Base-by-base conservation (phyloP, 2,329 filamentous ascomycete species). In the Alternaria sp. region DNA sequence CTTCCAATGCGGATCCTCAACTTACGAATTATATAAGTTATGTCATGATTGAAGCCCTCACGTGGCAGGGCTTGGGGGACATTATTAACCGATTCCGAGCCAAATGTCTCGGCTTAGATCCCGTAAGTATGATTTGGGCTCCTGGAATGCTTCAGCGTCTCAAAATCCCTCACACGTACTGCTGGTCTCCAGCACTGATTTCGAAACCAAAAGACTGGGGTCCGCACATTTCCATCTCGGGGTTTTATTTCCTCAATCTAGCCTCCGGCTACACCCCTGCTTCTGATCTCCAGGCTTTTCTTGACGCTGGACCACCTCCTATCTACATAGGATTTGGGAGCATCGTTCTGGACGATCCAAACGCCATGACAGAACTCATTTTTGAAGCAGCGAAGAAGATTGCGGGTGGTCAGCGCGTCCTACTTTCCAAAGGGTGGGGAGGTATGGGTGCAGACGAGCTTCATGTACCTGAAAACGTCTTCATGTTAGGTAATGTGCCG, bases 401-500 rank as follows among this genome's bases (percentile, higher is more conserved):
- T 20, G 30, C 46, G 4, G 30, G 30, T 26, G 64, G 65, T 11
- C 52, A 67, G 8, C 81, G 86, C 42, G 85, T 83, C 1, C 79
- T 88, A 4, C 78, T 88, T 1, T 87, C 85, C 0, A 81, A 81
- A 54, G 85, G 85, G 4, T 57, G 54, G 46, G 46, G 54, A 18
- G 46, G 39, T 4, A 38, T 52, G 26, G 55, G 55, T 1, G 55
- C 41, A 3, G 30, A 53, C 1, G 34, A 53, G 43, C 42, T 47
- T 53, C 39, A 39, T 12, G n/a, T 47, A 3, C 46, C 46, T n/a
- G 42, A 77, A 84, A 26, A 82, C 80, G 61, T 85, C 81, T 71
- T 74, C 86, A 20, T 71, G 30, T 5, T 57, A 20, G 91, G 90
- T 18, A 94, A 94, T 71, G 88, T 89, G 44, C 92, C 92, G 0